Base-by-base conservation (phyloP, 1,284 basidiomycete species). In the Rhodotorula mucilaginosa region DNA sequence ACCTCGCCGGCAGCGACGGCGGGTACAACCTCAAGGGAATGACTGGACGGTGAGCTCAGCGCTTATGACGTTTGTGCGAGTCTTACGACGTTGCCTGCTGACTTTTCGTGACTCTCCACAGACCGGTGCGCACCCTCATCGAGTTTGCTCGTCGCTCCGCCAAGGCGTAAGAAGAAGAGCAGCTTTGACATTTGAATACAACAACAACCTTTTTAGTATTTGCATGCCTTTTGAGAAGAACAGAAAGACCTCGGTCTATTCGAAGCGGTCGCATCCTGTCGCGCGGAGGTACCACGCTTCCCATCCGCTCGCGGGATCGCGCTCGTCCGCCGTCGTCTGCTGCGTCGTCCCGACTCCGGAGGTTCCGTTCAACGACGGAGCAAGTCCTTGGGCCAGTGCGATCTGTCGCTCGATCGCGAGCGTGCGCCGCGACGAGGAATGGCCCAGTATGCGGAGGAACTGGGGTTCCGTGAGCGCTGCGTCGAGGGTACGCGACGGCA, bases 1-100 rank as follows among this genome's bases (percentile, higher is more conserved):
- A 75, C 48, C 60, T 69, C 16, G 71, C 64, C 1, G 54, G 61
- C n/a, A 34, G 70, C 18, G 75, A 76, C 29, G 73, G 73, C 23
- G 65, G 59, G 1, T 76, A 76, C 67, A 72, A 74, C 61, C 59
- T 70, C 1, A 54, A 57, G 13, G 73, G 73, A 2, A 76, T 76
- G 75, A 76, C 70, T 8, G 75, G 75, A 3, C 31, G 73, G 67
- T 60, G 29, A 39, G 67, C 60, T 23, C 13, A n/a, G 23, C 8
- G 26, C 60, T 49, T 48, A 3, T 23, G 44, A 39, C 26, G n/a
- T 16, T 16, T 23, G 7, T 19, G 23, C 13, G 49, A 51, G 19
- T 29, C 58, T 13, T 26, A 10, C 15, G 13, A 4, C 23, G 21
- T n/a, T 39, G 10, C n/a, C 7, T 13, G 5, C 56, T 29, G n/a